Base-by-base conservation (phyloP, 257 asterid genomes). In the Craterostigma plantagineum region DNA sequence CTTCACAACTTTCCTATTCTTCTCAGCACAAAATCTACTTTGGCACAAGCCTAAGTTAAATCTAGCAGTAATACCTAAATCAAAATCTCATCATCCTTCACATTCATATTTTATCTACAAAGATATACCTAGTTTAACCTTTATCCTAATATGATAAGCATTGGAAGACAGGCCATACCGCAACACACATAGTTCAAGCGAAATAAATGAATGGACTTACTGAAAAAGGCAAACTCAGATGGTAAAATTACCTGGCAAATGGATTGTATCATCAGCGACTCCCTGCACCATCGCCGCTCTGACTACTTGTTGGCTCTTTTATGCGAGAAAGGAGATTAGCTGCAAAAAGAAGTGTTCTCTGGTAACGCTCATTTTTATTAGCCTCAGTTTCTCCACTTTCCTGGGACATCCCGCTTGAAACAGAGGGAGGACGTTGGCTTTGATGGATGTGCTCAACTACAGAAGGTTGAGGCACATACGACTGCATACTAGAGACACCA, bases 341-440 rank as follows among this genome's bases (percentile, higher is more conserved):
- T 1, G 98, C 95, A 77, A 82, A 82, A 17, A 72, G 18, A 52
- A 87, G 62, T 12, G 98, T 87, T 11, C 86, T 51, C 71, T 70
- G 75, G 55, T 87, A 87, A 48, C 98, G 79, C 60, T 70, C 86
- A 46, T 87, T 79, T 69, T 87, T 87, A 52, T 83, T 93, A 14
- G 64, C 83, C 70, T 87, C 98, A 0, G 80, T 60, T 62, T 87
- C 98, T 50, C 64, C 38, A 48, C 63, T 63, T 45, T 71, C 92
- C 71, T 66, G 85, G 43, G 39, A 64, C 18, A 27, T 62, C 60
- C 79, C 91, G 63, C 46, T 66, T 40, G 68, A 42, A 54, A 75
- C 56, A 62, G 71, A 52, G 47, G 69, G 81, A 59, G 56, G 67
- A 43, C 64, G 74, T 56, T 75, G 94, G 42, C 47, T 61, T 60